Evolutionary conservation across 345 rosid genomes (phyloP).

Genomic region (Melastoma malabathricum): DNA sequence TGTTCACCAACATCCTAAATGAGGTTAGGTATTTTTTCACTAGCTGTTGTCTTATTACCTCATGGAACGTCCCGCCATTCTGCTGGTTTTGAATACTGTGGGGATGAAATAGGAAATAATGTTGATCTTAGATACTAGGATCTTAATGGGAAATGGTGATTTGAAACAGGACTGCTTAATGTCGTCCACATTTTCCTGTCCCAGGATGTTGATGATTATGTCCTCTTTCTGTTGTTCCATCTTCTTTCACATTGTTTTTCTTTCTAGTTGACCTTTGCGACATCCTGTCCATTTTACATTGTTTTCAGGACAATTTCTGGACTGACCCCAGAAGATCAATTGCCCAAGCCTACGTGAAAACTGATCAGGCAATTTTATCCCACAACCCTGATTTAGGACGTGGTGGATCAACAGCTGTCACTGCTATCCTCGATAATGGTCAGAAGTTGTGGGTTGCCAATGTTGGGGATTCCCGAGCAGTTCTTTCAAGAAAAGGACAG

Average conservation of each 20-base stretch:
- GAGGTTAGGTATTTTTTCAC: conserved; percentile 17
- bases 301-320: conserved; percentile 43
- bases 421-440: conserved; percentile 58
- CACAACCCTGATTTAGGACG: conserved; percentile 47
- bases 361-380: conserved; percentile 54
- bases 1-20: conserved; percentile 48
- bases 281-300: neutral
- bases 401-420: conserved; percentile 70
- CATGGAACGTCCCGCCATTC: no score
- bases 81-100: no score
- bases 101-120: no score
- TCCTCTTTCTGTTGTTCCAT: no score
- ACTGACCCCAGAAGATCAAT: conserved; percentile 29
- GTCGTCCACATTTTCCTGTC: no score
- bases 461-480: conserved; percentile 63
- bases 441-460: conserved; percentile 44
- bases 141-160: no score
- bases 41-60: no score
- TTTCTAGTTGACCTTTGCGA: no score
- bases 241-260: no score
- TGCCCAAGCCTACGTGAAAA: conserved; percentile 42
- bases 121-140: no score
- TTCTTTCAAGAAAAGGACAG: conserved; percentile 42
- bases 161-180: no score
- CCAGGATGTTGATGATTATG: no score